phyloP scores from a whole-genome alignment of 164 flowering plant genomes.

The Macadamia integrifolia region DNA sequence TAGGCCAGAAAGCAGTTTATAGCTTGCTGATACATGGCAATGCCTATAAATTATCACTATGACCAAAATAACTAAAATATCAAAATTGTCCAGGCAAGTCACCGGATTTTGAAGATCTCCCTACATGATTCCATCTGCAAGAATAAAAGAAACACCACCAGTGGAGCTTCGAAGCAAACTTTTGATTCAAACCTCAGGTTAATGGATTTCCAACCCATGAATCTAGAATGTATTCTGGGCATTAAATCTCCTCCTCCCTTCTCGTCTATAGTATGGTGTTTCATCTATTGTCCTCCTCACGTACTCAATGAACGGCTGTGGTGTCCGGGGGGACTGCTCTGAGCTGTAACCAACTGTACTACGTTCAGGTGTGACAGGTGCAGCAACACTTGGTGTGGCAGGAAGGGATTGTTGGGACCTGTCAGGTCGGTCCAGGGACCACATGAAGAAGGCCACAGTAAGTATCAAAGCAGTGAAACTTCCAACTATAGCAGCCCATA shows the following conservation, averaged over 20 bases:
- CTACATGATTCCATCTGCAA: too few relatives aligned
- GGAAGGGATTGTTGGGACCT: slow-evolving; percentile 20
- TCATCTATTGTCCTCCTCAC: slow-evolving; percentile 87
- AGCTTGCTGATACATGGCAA: too few relatives aligned
- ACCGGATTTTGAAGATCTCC: too few relatives aligned
- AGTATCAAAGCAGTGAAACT: slow-evolving; percentile 22
- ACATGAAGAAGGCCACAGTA: slow-evolving; percentile 20
- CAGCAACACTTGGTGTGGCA: slow-evolving; percentile 24
- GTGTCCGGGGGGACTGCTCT: slow-evolving; percentile 70
- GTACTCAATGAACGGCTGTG: slow-evolving; percentile 79
- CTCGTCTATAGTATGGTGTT: slow-evolving; percentile 74
- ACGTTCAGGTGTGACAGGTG: slow-evolving; percentile 48
- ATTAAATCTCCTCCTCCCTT: slow-evolving; percentile 58
- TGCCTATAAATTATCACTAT: too few relatives aligned
- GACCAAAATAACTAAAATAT: too few relatives aligned
- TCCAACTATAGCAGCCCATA: slow-evolving; percentile 25
- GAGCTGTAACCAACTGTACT: slow-evolving; percentile 21
- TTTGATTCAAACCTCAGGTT: too few relatives aligned
- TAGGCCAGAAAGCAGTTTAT: too few relatives aligned
- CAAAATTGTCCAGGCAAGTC: too few relatives aligned
- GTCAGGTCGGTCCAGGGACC: slow-evolving; percentile 28
- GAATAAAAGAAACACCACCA: neutral
- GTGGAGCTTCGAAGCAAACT: neutral
- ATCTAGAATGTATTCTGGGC: slow-evolving; percentile 71
- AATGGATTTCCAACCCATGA: neutral